Base-by-base conservation (phyloP, 352 stramenopile species). In the Pythium sukuiense region DNA sequence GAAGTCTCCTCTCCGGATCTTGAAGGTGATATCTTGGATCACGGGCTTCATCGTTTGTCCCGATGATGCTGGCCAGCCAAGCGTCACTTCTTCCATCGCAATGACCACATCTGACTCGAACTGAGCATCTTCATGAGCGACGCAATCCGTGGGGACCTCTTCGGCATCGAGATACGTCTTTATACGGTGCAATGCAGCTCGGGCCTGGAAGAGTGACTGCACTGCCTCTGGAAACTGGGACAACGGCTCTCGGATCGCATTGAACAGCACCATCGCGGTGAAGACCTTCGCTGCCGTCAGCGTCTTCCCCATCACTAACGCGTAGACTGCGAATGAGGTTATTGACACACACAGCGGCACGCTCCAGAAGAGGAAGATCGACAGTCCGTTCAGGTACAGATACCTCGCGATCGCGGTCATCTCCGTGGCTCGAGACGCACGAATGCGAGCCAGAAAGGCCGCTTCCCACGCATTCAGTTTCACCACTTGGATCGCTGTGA, bases 381-480 rank as follows among this genome's bases (percentile, higher is more conserved):
- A 80, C 49, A 91, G 45, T 0, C 76, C 78, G 7, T 80, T 73
- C 20, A 87, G 71, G 62, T 94, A 92, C n/a, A 84, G 75, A 33
- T 92, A 83, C 26, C 71, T 82, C 4, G 59, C 48, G 20, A 96
- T 75, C 5, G 82, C 77, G 12, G 80, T 66, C 29, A 93, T 69
- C 67, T 97, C 90, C 24, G 79, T 76, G n/a, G 77, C 62, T 27
- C 92, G 77, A 13, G 87, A 56, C 33, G 67, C 27, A 18, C 66
- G 65, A 20, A 98, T 83, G 50, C 91, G 79, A 14, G 81, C 84
- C 29, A 74, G 67, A 72, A 95, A 93, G 7, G 85, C 82, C 24
- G 58, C 35, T 59, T 98, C 92, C 87, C 88, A 98, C 12, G 85
- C 85, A 70, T 96, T 95, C 59, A 96, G 93, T 74, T 98, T 98